Base-by-base conservation (phyloP, 305 asterid species). In the Lippia alba region DNA sequence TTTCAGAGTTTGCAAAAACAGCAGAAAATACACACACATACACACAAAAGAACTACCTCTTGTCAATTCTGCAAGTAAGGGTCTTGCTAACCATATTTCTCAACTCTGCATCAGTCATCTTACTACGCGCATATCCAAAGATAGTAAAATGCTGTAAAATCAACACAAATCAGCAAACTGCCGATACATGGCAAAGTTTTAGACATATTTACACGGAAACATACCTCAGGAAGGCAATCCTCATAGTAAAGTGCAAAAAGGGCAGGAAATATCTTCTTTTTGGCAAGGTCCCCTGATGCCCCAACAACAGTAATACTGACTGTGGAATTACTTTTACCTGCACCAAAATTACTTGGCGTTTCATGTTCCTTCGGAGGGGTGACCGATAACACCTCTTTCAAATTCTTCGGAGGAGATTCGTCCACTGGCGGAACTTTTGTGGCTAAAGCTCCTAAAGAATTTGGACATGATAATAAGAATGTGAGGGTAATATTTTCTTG, bases 261-360 rank as follows among this genome's bases (percentile, higher is more conserved):
- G 34, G 99, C 99, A 55, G 99, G 99, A 76, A 94, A 92, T 75
- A 92, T 94, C 88, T 94, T 94, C 85, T 94, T 94, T 89, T 90
- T 94, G 32, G 99, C 99, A 66, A 94, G 96, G 83, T 94, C 99
- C 32, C 99, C 99, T 10, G 99, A 94, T 50, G 99, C 99, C 56
- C 99, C 99, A 17, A 94, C 97, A 30, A 92, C 89, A 36, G 98
- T 94, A 40, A 94, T 90, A 71, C 89, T 91, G 72, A 94, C 94
- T 18, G 95, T 86, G 32, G 96, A 85, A 54, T 79, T 78, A 44
- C 61, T 80, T 16, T 45, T 74, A 49, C 67, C 70, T 9, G 24
- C 16, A 76, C 73, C 78, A 20, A 67, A 76, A 78, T 39, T 71
- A 58, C 67, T 65, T 0, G 64, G 61, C 14, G 33, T 66, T 55